Evolutionary conservation across 2,329 filamentous ascomycete species (phyloP).

Genomic region (Aureobasidium pullulans): DNA sequence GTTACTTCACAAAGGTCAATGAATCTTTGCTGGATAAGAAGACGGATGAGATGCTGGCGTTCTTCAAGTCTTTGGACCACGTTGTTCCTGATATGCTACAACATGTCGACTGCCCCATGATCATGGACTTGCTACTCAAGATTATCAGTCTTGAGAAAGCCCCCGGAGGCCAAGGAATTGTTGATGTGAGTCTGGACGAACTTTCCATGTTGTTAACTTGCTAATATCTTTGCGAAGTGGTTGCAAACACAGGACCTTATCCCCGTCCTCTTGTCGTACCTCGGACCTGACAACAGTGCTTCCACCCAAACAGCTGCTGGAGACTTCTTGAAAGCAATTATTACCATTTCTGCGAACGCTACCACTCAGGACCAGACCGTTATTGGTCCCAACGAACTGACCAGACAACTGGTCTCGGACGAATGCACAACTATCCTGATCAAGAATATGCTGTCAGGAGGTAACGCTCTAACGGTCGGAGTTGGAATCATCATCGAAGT

Average conservation of each 20-base stretch:
- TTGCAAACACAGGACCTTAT: conserved; percentile 83
- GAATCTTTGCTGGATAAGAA: conserved; percentile 97
- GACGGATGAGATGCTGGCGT: conserved; percentile 90
- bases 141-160: conserved; percentile 94
- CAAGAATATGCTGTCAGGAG: conserved; percentile 82
- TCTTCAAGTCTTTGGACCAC: conserved; percentile 76
- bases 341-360: conserved; percentile 96
- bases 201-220: neutral
- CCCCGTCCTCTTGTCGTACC: conserved; percentile 75
- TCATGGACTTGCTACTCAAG: conserved; percentile 95
- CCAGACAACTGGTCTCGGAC: conserved; percentile 84
- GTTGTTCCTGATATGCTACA: conserved; percentile 79
- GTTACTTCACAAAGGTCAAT: conserved; percentile 98
- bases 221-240: conserved; percentile 53
- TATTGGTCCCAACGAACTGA: conserved; percentile 94
- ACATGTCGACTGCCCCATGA: conserved; percentile 94
- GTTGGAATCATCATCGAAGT: conserved; percentile 98
- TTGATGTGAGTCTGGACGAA: conserved; percentile 61
- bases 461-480: conserved; percentile 89
- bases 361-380: conserved; percentile 98
- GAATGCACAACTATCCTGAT: conserved; percentile 79
- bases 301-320: conserved; percentile 94
- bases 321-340: conserved; percentile 97
- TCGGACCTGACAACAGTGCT: conserved; percentile 76
- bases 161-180: conserved; percentile 83